Evolutionary conservation across 2,329 filamentous ascomycete species (phyloP).

Genomic region (Parafenestella ontariensis): DNA sequence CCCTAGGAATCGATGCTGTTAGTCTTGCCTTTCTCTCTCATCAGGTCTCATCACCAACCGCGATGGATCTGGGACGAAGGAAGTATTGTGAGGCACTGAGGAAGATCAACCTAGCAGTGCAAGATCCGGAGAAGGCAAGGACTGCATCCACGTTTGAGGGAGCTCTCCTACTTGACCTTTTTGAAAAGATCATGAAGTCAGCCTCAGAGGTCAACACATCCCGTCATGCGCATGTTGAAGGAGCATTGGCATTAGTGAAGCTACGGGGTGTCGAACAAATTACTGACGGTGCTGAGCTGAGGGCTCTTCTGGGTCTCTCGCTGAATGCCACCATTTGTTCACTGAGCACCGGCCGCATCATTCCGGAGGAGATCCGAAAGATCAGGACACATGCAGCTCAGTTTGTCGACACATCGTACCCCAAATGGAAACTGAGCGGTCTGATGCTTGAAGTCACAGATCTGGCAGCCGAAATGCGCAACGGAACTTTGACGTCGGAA

Average conservation of each 20-base stretch:
- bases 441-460: conserved; percentile 37
- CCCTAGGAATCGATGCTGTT: conserved; percentile 36
- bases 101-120: conserved; percentile 25
- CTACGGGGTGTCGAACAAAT: conserved; percentile 28
- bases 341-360: conserved; percentile 24
- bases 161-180: conserved; percentile 35
- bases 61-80: conserved; percentile 20
- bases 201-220: conserved; percentile 6
- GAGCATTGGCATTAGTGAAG: conserved; percentile 33
- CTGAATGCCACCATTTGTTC: conserved; percentile 42
- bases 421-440: conserved; percentile 40
- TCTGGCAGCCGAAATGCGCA: conserved; percentile 24
- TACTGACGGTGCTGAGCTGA: conserved; percentile 17
- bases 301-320: conserved; percentile 24
- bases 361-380: conserved; percentile 25
- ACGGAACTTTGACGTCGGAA: conserved; percentile 12
- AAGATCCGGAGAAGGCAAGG: conserved; percentile 16
- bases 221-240: conserved; percentile 31
- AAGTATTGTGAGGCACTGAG: conserved; percentile 37
- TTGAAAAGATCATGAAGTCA: conserved; percentile 34
- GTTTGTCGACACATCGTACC: conserved; percentile 30
- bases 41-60: conserved; percentile 22
- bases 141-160: conserved; percentile 25
- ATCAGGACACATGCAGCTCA: conserved; percentile 31
- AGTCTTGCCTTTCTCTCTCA: conserved; percentile 37